These are phyloP conservation scores for Cladochytrium replicatum DNA, from an alignment of 192 early-diverging fungal species.

Conservation along the genomic window DNA sequence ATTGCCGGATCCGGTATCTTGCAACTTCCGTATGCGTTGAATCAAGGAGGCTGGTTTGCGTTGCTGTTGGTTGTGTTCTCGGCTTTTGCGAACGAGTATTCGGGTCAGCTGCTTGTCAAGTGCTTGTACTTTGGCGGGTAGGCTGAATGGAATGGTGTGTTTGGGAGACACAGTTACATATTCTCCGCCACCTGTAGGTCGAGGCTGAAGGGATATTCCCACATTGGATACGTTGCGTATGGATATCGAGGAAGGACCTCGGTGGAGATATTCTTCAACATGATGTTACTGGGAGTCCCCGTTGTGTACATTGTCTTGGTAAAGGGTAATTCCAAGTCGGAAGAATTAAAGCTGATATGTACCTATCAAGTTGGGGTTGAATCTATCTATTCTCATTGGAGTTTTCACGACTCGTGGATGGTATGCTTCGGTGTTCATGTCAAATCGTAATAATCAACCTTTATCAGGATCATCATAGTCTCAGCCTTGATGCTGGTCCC, in stretches of 20 bases:
- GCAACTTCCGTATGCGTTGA: constrained; percentile 72
- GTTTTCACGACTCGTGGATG: constrained; percentile 41
- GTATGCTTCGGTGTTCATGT: too few species aligned
- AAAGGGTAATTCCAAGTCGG: too few species aligned
- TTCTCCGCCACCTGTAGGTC: background rate
- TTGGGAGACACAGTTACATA: constrained; percentile 27
- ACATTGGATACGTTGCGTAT: constrained; percentile 61
- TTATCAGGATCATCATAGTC: constrained; percentile 56
- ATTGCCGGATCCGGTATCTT: constrained; percentile 74
- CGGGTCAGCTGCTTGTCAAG: constrained; percentile 58
- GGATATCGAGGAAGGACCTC: constrained; percentile 51
- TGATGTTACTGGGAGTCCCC: constrained; percentile 57
- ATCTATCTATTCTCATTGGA: constrained; percentile 50
- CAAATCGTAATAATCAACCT: too few species aligned
- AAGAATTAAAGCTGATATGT: too few species aligned
- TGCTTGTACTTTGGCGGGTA: constrained; percentile 64
- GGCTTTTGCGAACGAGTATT: constrained; percentile 59
- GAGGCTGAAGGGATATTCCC: constrained; percentile 22
- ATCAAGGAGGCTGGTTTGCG: constrained; percentile 67
- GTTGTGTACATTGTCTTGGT: constrained; percentile 58
- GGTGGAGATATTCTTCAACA: constrained; percentile 55
- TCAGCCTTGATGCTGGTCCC: constrained; percentile 55
- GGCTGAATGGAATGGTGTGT: constrained; percentile 45
- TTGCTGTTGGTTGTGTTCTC: constrained; percentile 58
- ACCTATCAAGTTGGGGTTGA: too few species aligned